Evolutionary conservation across 1,284 basidiomycete genomes (phyloP).

Genomic region (Melampsora occidentalis): DNA sequence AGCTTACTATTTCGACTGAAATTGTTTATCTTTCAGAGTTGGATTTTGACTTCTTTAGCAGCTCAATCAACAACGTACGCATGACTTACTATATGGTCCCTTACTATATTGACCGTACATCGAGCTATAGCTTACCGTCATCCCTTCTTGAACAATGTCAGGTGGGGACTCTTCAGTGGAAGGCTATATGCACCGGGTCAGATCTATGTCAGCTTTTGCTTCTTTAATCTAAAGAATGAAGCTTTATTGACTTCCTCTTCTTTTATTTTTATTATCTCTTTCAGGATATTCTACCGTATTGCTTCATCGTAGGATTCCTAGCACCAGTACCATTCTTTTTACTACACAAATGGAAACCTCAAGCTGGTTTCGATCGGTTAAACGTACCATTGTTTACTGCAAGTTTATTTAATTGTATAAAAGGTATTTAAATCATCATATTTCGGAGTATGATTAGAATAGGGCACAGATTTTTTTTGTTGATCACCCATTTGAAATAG

Average conservation of each 20-base stretch:
- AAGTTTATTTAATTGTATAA: conserved; percentile 10
- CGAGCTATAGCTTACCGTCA: no score
- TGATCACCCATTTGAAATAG: not conserved
- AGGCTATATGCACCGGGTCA: conserved; percentile 13
- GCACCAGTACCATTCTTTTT: conserved; percentile 35
- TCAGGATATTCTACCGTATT: conserved; percentile 21
- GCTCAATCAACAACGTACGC: conserved; percentile 2
- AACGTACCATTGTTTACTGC: conserved; percentile 32
- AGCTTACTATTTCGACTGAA: not conserved
- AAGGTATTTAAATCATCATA: conserved; percentile 10
- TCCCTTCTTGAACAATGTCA: not conserved
- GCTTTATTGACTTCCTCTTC: no score
- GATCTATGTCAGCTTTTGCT: conserved; percentile 16
- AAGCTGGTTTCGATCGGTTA: conserved; percentile 21
- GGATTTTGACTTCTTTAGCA: not conserved
- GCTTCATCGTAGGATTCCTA: conserved; percentile 22
- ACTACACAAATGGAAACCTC: conserved; percentile 29
- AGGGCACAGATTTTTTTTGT: not conserved
- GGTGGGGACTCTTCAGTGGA: conserved; percentile 37
- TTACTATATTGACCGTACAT: no score
- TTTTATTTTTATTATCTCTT: no score
- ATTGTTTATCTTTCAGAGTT: not conserved
- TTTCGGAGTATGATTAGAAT: not conserved
- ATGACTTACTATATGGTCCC: not conserved
- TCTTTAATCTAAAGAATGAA: not conserved